phyloP scores from a whole-genome alignment of 176 grass and related monocot species.

The Oryza punctata region DNA sequence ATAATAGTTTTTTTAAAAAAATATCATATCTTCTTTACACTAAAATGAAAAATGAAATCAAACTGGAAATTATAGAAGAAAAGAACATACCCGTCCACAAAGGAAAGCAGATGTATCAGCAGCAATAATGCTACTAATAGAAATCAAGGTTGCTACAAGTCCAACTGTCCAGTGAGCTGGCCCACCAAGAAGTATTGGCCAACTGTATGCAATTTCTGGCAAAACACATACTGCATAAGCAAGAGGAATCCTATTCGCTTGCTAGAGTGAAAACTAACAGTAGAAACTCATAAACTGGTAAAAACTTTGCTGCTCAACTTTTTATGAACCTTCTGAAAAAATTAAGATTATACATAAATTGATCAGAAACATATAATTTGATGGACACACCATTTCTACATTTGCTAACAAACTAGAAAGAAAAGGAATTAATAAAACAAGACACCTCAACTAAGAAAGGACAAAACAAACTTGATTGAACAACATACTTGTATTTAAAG shows the following conservation, averaged over 20 bases:
- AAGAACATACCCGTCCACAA: slow-evolving; percentile 81
- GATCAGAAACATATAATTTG: background rate
- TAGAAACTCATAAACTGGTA: background rate
- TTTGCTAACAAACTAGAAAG: slow-evolving; percentile 16
- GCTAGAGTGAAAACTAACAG: slow-evolving; percentile 6
- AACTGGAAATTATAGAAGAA: slow-evolving; percentile 11
- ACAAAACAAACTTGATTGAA: slow-evolving; percentile 8
- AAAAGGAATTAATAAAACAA: background rate
- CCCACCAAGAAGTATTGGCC: slow-evolving; percentile 90
- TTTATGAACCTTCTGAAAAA: background rate
- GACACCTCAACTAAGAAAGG: background rate
- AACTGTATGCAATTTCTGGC: slow-evolving; percentile 66
- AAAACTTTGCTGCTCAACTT: background rate
- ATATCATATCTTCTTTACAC: background rate
- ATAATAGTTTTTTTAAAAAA: background rate
- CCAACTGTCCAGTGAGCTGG: slow-evolving; percentile 95
- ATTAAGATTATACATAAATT: slow-evolving; percentile 22
- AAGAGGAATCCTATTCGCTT: background rate
- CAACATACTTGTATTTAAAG: slow-evolving; percentile 83
- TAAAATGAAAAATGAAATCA: slow-evolving; percentile 1
- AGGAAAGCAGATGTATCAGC: slow-evolving; percentile 94
- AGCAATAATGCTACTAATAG: slow-evolving; percentile 95
- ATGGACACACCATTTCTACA: background rate
- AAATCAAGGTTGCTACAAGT: slow-evolving; percentile 88
- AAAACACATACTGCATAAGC: slow-evolving; percentile 37